Percentiles rank a stretch among this genome's conserved stretches.
These are phyloP conservation scores for Cladosporium sp. DNA, from an alignment of 2,329 filamentous ascomycete species.

Conservation along the genomic window DNA sequence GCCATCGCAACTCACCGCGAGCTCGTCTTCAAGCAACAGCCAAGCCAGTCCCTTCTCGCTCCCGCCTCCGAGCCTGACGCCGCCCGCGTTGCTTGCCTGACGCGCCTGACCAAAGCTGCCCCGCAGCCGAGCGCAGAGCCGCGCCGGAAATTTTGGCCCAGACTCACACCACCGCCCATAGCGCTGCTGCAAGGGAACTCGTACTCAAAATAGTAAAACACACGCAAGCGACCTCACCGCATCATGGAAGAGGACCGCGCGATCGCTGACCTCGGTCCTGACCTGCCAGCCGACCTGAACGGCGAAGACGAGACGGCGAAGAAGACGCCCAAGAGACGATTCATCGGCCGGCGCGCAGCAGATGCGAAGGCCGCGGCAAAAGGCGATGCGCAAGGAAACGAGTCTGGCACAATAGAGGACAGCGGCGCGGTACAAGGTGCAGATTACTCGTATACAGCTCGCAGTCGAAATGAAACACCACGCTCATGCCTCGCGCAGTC, in stretches of 20 bases:
- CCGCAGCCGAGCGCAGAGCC: background rate
- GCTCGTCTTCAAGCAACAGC: background rate
- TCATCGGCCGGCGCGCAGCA: constrained; percentile 76
- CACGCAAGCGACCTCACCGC: background rate
- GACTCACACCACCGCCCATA: background rate
- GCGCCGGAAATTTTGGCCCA: background rate
- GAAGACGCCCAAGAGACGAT: constrained; percentile 82
- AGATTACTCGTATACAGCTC: constrained; percentile 14
- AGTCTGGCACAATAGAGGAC: constrained; percentile 48
- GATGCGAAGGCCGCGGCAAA: constrained; percentile 52
- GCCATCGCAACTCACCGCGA: too few relatives aligned
- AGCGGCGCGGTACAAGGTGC: constrained; percentile 64
- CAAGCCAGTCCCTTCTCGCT: background rate
- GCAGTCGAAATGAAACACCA: background rate
- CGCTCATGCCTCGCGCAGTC: constrained; percentile 42
- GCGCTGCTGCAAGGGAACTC: too few relatives aligned
- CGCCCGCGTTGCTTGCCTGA: background rate
- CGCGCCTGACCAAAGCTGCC: background rate
- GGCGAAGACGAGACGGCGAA: constrained; percentile 42
- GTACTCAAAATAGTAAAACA: too few relatives aligned
- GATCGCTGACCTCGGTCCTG: constrained; percentile 63
- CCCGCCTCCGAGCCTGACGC: background rate
- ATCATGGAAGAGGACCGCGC: constrained; percentile 71
- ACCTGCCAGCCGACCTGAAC: constrained; percentile 57
- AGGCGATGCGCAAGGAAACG: constrained; percentile 33